Conservation (phyloP, 441 rosid species). For the Macaranga tanarius region DNA sequence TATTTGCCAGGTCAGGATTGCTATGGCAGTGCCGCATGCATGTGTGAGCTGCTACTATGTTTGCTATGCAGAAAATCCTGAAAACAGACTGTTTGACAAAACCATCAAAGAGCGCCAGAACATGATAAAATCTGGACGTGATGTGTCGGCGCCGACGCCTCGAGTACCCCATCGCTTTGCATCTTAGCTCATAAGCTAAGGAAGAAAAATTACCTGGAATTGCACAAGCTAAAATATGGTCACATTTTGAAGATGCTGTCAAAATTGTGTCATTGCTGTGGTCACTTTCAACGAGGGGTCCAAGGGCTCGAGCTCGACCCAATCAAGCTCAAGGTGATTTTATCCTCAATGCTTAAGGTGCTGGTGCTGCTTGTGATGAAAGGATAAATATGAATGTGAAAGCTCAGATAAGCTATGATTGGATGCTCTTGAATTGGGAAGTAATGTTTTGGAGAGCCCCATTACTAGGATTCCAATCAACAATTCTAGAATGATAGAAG, state of each 20-base stretch:
- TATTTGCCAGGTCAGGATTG: slow-evolving; percentile 75
- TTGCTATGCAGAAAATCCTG: slow-evolving; percentile 88
- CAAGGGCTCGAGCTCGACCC: slow-evolving; percentile 8
- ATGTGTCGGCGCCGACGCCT: slow-evolving; percentile 59
- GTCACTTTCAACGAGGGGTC: slow-evolving; percentile 18
- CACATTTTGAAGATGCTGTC: background rate
- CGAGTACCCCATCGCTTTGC: slow-evolving; percentile 50
- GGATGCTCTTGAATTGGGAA: slow-evolving; percentile 15
- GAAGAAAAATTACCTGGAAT: background rate
- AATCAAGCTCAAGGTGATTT: slow-evolving; percentile 5
- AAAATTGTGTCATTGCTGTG: background rate
- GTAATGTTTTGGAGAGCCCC: slow-evolving; percentile 30
- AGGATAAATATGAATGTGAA: slow-evolving; percentile 14
- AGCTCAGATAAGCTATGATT: slow-evolving; percentile 13
- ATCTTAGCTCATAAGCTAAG: slow-evolving; percentile 21
- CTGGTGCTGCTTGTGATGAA: background rate
- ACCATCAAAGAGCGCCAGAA: slow-evolving; percentile 56
- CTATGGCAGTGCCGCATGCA: slow-evolving; percentile 98
- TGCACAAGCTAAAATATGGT: slow-evolving; percentile 12
- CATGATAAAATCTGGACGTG: slow-evolving; percentile 51
- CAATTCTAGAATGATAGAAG: slow-evolving; percentile 21
- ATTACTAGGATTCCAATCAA: slow-evolving; percentile 28
- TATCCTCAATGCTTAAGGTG: slow-evolving; percentile 20
- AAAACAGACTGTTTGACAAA: slow-evolving; percentile 62
- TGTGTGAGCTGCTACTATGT: slow-evolving; percentile 92